Evolutionary conservation across 441 rosid genomes (phyloP), one percentile per base, ranked within the genome.

Genomic region (Euphorbia neoarborescens): DNA sequence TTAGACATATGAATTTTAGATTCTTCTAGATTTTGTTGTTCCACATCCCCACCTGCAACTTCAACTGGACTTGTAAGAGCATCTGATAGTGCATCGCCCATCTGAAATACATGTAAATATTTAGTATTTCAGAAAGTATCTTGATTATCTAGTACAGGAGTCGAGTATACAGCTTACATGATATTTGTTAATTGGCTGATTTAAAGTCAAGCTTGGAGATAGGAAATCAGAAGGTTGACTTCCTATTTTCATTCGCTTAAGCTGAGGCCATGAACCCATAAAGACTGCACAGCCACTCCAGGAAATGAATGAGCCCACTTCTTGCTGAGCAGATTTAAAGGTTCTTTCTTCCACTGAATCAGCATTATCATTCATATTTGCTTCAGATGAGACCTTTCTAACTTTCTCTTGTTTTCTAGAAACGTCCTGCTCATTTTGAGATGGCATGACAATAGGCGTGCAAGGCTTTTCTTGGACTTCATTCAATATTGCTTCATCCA

Each of bases 211-310:
- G 77, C 70, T 82, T 65, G 75, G 37, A 53, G 84, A 81, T 67
- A 42, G 69, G 57, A 53, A 54, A 70, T 24, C 71, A 72, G 24
- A 66, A 73, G 60, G 67, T 69, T 72, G 81, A 63, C 53, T 72
- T 62, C 74, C 80, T 65, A 71, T 72, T 71, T 76, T 85, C 82
- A 85, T 81, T 69, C 83, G 84, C 81, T 89, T 86, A 78, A 71
- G 71, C 76, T 77, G 89, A 76, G 79, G 80, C 71, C 76, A 74
- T 28, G 84, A 82, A 61, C 74, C 77, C 54, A 44, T 46, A 59
- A 70, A 53, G 48, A n/a, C 72, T 56, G 50, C 75, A 65, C 62
- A 34, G 40, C 58, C 74, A 54, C 71, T 71, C 62, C 38, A 67
- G 51, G 42, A 71, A 64, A 54, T 44, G 11, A 32, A 51, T 15